Evolutionary conservation across 441 rosid genomes (phyloP).

Genomic region (Pelargonium exstipulatum): DNA sequence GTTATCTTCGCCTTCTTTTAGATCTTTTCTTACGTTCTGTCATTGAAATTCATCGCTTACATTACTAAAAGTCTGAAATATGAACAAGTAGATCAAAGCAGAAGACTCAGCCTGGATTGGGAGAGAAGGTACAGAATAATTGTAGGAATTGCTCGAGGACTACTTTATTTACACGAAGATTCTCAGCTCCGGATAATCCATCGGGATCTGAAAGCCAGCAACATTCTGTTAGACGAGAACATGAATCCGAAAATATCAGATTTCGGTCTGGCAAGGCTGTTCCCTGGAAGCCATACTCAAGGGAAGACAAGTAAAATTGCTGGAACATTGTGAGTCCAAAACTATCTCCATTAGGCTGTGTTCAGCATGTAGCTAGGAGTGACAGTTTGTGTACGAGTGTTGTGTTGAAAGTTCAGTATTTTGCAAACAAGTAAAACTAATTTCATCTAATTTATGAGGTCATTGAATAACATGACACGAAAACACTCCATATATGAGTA

Average conservation of each 20-base stretch:
- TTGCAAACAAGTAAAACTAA: no score
- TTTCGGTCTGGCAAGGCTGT: constrained; percentile 46
- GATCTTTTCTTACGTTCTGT: no score
- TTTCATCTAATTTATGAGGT: no score
- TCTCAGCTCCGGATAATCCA: constrained; percentile 42
- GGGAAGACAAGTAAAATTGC: constrained; percentile 30
- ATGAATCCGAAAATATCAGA: constrained; percentile 50
- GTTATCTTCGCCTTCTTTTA: no score
- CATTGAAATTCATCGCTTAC: no score
- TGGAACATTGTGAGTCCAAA: constrained; percentile 37
- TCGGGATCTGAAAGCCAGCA: constrained; percentile 44
- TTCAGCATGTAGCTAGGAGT: neutral
- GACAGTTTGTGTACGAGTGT: no score
- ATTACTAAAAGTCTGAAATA: no score
- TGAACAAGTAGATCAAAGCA: constrained; percentile 5
- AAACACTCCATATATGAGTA: no score
- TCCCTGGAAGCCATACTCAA: constrained; percentile 34
- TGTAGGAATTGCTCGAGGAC: constrained; percentile 38
- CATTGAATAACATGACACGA: no score
- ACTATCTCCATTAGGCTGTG: neutral
- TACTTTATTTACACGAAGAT: constrained; percentile 44
- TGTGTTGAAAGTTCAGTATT: no score
- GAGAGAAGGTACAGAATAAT: constrained; percentile 30
- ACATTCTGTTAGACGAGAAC: constrained; percentile 38
- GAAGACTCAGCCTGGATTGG: constrained; percentile 20